These are phyloP conservation scores for Acorus calamus DNA, from an alignment of 106 monocot genomes.

Conservation along the genomic window DNA sequence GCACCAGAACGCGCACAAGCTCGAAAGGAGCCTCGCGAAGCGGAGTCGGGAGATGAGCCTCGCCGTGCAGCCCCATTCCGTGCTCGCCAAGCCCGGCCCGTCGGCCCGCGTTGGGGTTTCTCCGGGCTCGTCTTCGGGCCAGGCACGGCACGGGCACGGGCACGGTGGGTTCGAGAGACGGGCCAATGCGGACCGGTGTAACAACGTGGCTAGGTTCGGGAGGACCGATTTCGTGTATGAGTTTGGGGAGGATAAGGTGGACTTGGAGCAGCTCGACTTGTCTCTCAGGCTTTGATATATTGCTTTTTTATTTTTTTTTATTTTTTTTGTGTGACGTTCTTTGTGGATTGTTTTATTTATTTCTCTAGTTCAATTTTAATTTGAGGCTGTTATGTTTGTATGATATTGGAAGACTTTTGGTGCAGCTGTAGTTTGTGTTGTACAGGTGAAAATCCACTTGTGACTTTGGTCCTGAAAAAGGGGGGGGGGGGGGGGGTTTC, in stretches of 20 bases:
- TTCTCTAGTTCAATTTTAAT: too few species aligned
- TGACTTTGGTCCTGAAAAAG: too few species aligned
- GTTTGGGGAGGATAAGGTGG: conserved; percentile 8
- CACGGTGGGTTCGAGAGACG: background rate
- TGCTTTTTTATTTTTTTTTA: background rate
- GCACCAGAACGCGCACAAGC: conserved; percentile 60
- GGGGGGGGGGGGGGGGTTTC: too few species aligned
- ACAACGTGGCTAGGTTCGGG: background rate
- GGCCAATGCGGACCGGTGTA: background rate
- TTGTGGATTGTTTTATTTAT: too few species aligned
- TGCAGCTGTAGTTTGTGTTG: too few species aligned
- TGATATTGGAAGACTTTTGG: too few species aligned
- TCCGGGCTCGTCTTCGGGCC: background rate
- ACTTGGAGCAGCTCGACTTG: conserved; percentile 26
- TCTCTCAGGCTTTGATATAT: conserved; percentile 26
- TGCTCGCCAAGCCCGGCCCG: too few species aligned
- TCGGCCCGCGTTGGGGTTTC: background rate
- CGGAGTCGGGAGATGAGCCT: conserved; percentile 21
- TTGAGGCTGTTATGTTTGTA: too few species aligned
- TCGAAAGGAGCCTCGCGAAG: conserved; percentile 47
- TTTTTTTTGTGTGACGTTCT: background rate
- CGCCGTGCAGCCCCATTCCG: background rate
- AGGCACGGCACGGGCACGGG: background rate
- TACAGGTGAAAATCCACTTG: too few species aligned
- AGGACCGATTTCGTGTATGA: background rate